phyloP scores from a whole-genome alignment of 441 rosid genomes.

The Hura crepitans region DNA sequence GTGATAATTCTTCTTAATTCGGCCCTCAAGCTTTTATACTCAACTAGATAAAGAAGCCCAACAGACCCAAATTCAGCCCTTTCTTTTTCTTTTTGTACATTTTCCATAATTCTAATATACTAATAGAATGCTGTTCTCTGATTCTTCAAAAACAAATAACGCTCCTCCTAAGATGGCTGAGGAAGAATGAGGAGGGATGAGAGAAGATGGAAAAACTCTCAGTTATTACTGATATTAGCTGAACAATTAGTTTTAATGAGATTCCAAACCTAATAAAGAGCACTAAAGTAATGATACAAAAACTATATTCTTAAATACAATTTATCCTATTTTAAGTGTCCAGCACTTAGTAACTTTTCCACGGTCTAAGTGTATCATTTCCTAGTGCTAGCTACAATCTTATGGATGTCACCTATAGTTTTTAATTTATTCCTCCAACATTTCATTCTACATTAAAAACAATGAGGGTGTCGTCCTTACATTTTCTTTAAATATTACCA shows the following conservation, averaged over 20 bases:
- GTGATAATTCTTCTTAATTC: constrained; percentile 54
- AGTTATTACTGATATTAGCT: neutral
- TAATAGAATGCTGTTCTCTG: too few species aligned
- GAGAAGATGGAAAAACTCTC: neutral
- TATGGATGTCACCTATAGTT: too few species aligned
- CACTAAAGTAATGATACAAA: constrained; percentile 1
- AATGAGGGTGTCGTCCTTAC: neutral
- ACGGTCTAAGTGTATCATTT: neutral
- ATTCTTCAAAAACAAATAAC: too few species aligned
- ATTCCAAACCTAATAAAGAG: neutral
- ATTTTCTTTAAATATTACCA: neutral
- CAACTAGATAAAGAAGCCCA: constrained; percentile 63
- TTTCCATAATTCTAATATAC: too few species aligned
- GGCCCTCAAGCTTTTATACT: constrained; percentile 49
- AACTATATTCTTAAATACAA: too few species aligned
- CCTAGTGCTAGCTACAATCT: neutral
- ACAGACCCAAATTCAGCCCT: constrained; percentile 72
- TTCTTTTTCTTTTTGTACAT: too few species aligned
- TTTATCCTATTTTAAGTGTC: neutral
- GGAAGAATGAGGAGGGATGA: neutral
- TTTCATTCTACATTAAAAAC: neutral
- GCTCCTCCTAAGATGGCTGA: neutral
- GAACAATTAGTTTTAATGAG: neutral
- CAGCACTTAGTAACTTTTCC: neutral
- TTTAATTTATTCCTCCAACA: neutral